Evolutionary conservation across 179 eudicot genomes (phyloP), one percentile per base, ranked within the genome.

Genomic region (Gypsophila paniculata): DNA sequence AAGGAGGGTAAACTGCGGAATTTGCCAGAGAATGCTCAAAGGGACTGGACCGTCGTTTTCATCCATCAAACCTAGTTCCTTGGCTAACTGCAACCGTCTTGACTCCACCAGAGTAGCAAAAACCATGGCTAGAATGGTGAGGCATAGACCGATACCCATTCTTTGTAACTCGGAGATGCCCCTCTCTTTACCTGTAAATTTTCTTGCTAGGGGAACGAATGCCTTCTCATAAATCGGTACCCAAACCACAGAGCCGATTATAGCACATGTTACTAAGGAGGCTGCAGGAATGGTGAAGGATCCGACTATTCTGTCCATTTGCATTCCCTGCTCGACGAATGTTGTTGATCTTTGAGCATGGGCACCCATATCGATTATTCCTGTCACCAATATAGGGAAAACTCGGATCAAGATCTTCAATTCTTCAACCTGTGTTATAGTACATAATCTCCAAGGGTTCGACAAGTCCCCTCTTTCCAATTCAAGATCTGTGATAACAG

Each of bases 1-100:
- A 32, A 84, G 15, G 22, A 86, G 23, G 36, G 78, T 54, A 74
- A 80, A 86, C 69, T 86, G 90, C 8, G 90, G 90, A 57, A 81
- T 38, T 66, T 86, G 90, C 90, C 90, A 86, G 22, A 84, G 68
- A 22, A 86, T 71, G 23, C 36, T 78, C 6, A 86, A 66, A 2
- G 84, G 87, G 14, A 76, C 84, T 0, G 79, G 55, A 18, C 60
- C 62, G 12, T 21, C 79, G 42, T 71, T 51, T 75, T 63, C 39
- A 46, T 83, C 72, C 4, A 80, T 72, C 72, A 82, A 29, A 29
- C 69, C 80, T 34, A 76, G 72, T 49, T 72, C 78, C 53, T 58
- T 71, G 21, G 81, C 90, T 57, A 84, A 32, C 21, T 75, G 67
- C 75, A 86, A 73, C 11, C 87, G 79, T 68, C 65, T 65, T 36